A percentile compares a stretch with the other conserved stretches of the same genome.
Evolutionary conservation across 1,284 basidiomycete species (phyloP).

Genomic region (Mrakiaceae sp.): DNA sequence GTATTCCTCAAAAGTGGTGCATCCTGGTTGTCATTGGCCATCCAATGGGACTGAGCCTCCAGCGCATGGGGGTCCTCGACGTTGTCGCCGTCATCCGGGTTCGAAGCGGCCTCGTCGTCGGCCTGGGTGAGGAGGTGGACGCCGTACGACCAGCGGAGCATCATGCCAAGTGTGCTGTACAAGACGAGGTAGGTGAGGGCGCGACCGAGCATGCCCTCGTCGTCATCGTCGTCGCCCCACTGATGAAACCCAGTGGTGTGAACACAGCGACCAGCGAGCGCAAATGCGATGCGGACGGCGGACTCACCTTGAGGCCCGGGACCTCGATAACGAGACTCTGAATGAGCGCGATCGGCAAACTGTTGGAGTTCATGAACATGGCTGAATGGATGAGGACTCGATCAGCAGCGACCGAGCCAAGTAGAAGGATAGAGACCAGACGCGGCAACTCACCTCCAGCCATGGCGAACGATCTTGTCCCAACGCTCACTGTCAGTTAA

Average conservation of each 20-base stretch:
- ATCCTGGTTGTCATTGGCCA: too few relatives aligned
- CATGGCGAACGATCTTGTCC: constrained; percentile 15
- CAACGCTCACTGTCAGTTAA: too few relatives aligned
- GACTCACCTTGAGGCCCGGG: constrained; percentile 46
- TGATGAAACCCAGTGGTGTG: background rate
- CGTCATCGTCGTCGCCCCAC: constrained; percentile 70
- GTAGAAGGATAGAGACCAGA: background rate
- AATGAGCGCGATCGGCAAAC: constrained; percentile 82
- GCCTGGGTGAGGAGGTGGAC: constrained; percentile 63
- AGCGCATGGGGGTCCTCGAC: too few relatives aligned
- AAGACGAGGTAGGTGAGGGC: constrained; percentile 85
- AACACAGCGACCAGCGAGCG: background rate
- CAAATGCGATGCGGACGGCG: background rate
- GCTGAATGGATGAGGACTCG: constrained; percentile 22
- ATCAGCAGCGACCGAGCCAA: background rate
- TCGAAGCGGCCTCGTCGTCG: constrained; percentile 42
- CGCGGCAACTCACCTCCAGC: background rate
- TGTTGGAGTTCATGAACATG: constrained; percentile 88
- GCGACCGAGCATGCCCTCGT: constrained; percentile 78
- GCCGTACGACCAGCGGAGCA: constrained; percentile 83
- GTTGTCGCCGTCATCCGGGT: constrained; percentile 1
- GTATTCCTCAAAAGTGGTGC: too few relatives aligned
- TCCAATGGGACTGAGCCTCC: too few relatives aligned
- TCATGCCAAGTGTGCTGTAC: constrained; percentile 88
- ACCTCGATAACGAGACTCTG: constrained; percentile 79